Percentiles rank a stretch among this genome's conserved stretches.
These are phyloP conservation scores for Malus hybrid DNA, from an alignment of 331 rosid genomes.

Conservation along the genomic window DNA sequence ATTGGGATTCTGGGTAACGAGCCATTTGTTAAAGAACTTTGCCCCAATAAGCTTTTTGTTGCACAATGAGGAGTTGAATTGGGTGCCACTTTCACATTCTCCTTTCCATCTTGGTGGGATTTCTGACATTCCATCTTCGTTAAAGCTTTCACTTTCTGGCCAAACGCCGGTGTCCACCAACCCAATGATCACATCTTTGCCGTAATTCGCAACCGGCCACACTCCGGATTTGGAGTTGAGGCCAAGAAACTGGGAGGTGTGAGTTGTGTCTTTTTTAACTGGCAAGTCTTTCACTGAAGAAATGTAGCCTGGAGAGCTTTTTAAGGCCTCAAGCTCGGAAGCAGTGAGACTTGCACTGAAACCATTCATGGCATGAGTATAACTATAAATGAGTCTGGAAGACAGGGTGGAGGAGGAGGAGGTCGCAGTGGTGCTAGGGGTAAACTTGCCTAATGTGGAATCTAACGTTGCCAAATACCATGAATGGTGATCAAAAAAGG, in stretches of 20 bases:
- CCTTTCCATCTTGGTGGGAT: constrained; percentile 72
- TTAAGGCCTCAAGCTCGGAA: constrained; percentile 43
- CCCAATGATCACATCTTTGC: constrained; percentile 59
- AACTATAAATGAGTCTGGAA: constrained; percentile 45
- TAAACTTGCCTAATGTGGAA: constrained; percentile 12
- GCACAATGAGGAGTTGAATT: constrained; percentile 48
- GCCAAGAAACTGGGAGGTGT: constrained; percentile 53
- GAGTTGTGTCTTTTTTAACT: constrained; percentile 52
- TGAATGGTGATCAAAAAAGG: constrained; percentile 37
- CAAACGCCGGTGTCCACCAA: constrained; percentile 67
- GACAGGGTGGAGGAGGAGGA: constrained; percentile 6
- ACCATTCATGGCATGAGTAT: constrained; percentile 56
- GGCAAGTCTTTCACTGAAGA: constrained; percentile 36
- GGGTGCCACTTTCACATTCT: constrained; percentile 35
- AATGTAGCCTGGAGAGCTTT: constrained; percentile 45
- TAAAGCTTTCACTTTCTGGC: constrained; percentile 75
- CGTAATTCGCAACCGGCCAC: constrained; percentile 47
- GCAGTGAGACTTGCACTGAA: constrained; percentile 59
- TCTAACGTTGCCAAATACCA: constrained; percentile 54
- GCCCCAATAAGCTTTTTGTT: constrained; percentile 88
- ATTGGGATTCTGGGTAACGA: constrained; percentile 24
- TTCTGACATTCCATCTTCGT: constrained; percentile 40
- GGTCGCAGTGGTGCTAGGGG: not conserved
- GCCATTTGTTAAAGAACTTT: constrained; percentile 55
- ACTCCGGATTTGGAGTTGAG: constrained; percentile 35